Conservation (phyloP, 768 basidiomycete species). For the Mycena venus region DNA sequence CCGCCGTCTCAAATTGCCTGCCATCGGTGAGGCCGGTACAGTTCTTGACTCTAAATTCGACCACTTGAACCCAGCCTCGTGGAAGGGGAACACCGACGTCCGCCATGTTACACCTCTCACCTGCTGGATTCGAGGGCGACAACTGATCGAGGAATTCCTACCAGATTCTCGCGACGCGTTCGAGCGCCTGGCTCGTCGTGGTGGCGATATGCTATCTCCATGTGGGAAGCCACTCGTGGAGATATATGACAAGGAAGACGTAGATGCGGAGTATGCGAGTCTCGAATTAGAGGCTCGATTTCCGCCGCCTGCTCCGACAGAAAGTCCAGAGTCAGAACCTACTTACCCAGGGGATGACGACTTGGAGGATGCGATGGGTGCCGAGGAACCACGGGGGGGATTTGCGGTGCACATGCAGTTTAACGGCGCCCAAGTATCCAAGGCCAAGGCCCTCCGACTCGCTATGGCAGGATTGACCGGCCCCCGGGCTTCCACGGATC, state of each 20-base stretch:
- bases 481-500: conserved; percentile 6
- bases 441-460: conserved; percentile 12
- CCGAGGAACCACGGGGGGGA: conserved; percentile 9
- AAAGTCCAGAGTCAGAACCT: background rate
- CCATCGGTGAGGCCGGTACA: conserved; percentile 36
- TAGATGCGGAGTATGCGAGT: background rate
- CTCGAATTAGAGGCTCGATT: background rate
- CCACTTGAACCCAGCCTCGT: conserved; percentile 53
- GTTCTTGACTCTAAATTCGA: conserved; percentile 41
- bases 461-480: conserved; percentile 6
- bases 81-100: conserved; percentile 48
- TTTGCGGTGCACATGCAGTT: background rate
- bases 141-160: background rate
- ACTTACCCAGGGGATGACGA: background rate
- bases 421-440: background rate
- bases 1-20: conserved; percentile 48
- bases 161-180: background rate
- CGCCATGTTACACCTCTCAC: conserved; percentile 42
- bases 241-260: background rate
- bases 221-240: background rate
- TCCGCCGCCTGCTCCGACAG: background rate
- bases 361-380: conserved; percentile 3
- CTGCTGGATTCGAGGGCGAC: conserved; percentile 45
- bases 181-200: background rate
- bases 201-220: background rate